Percentiles rank a stretch among this genome's conserved stretches.
phyloP scores from a whole-genome alignment of 2,329 filamentous ascomycete species.

The Pochonia chlamydosporia region DNA sequence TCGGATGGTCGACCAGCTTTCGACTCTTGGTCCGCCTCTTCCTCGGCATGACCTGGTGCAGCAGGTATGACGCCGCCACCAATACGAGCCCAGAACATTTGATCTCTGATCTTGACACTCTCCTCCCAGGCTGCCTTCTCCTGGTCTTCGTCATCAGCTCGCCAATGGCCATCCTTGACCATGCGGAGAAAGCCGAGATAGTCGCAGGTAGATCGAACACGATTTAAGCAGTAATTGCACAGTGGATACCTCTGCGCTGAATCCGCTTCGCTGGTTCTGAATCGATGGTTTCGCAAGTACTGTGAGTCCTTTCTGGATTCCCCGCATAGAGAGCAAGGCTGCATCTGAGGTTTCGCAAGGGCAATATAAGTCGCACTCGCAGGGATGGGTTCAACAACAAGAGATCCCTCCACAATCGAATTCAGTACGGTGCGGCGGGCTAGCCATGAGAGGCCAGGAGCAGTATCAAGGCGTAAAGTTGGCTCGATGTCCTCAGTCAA shows the following conservation, averaged over 20 bases:
- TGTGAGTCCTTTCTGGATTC: slow-evolving; percentile 67
- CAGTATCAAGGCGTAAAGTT: slow-evolving; percentile 80
- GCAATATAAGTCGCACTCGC: slow-evolving; percentile 44
- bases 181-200: slow-evolving; percentile 88
- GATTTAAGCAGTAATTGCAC: slow-evolving; percentile 79
- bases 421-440: slow-evolving; percentile 78
- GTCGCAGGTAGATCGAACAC: slow-evolving; percentile 83
- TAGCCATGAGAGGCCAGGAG: slow-evolving; percentile 90
- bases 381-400: slow-evolving; percentile 86
- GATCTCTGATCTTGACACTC: slow-evolving; percentile 78
- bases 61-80: slow-evolving; percentile 84
- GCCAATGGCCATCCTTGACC: slow-evolving; percentile 88
- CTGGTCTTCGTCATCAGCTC: slow-evolving; percentile 74
- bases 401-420: slow-evolving; percentile 75
- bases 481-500: slow-evolving; percentile 91
- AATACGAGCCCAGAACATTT: slow-evolving; percentile 95
- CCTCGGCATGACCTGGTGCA: slow-evolving; percentile 17
- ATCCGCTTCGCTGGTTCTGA: slow-evolving; percentile 81
- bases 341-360: slow-evolving; percentile 47
- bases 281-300: slow-evolving; percentile 77
- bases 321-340: slow-evolving; percentile 82
- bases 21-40: background rate
- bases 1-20: background rate
- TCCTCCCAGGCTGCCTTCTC: slow-evolving; percentile 93
- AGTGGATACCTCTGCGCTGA: slow-evolving; percentile 84